phyloP scores from a whole-genome alignment of 2,329 filamentous ascomycete species.

The Aspergillus quadrilineatus region DNA sequence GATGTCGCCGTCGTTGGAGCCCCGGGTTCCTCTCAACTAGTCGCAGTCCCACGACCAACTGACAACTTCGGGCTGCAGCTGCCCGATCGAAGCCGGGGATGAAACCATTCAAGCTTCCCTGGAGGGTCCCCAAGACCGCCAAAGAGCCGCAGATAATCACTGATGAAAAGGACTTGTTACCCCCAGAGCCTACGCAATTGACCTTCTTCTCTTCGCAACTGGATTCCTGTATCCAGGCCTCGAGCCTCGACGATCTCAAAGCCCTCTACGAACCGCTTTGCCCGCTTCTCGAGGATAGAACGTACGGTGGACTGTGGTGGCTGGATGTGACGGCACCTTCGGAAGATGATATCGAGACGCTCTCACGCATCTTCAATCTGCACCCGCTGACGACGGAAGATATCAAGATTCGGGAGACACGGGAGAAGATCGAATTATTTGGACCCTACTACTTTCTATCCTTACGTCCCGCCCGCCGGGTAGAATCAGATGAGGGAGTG shows the following conservation, averaged over 20 bases:
- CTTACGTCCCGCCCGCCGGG: conserved; percentile 82
- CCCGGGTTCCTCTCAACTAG: conserved; percentile 9
- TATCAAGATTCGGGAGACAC: conserved; percentile 85
- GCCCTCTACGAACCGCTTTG: conserved; percentile 81
- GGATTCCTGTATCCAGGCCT: conserved; percentile 83
- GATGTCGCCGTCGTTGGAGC: conserved; percentile 9
- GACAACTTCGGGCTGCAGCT: neutral
- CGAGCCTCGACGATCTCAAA: conserved; percentile 77
- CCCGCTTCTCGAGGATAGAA: conserved; percentile 55
- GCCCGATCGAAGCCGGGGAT: conserved; percentile 7
- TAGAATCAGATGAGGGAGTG: conserved; percentile 69
- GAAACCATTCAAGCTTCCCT: conserved; percentile 7
- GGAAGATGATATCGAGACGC: conserved; percentile 78
- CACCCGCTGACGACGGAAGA: conserved; percentile 93
- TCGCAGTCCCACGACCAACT: conserved; percentile 4
- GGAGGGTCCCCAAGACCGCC: neutral
- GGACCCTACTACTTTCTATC: conserved; percentile 94
- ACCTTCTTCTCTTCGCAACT: conserved; percentile 91
- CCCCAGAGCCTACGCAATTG: conserved; percentile 63
- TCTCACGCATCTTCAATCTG: conserved; percentile 90
- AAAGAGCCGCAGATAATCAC: neutral
- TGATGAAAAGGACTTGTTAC: conserved; percentile 1
- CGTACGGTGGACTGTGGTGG: conserved; percentile 89
- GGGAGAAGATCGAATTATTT: conserved; percentile 98
- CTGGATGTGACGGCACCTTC: conserved; percentile 85